These are phyloP conservation scores for Didymella pinodella DNA, from an alignment of 2,329 filamentous ascomycete species.

Conservation along the genomic window DNA sequence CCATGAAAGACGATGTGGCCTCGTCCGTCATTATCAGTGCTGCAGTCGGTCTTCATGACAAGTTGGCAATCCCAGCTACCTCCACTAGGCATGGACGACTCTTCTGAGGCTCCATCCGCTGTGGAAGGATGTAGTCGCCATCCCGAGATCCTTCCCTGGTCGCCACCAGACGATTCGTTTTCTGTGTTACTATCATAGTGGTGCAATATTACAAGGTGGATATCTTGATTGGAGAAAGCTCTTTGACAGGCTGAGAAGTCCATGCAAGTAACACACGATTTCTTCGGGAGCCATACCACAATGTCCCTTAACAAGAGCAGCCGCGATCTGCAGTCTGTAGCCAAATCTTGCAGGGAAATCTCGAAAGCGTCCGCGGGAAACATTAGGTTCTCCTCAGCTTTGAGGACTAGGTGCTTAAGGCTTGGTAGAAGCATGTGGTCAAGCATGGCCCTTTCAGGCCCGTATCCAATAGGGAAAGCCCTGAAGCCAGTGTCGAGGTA, in stretches of 20 bases:
- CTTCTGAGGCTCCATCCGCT: not conserved
- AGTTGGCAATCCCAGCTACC: not conserved
- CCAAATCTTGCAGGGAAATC: not conserved
- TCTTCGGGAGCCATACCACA: not conserved
- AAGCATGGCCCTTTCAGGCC: not conserved
- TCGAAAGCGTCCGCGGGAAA: not conserved
- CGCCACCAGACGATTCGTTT: not conserved
- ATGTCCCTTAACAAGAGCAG: not conserved
- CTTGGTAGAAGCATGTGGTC: not conserved
- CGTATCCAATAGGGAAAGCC: not conserved
- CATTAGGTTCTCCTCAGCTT: not conserved
- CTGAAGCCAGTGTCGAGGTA: not conserved
- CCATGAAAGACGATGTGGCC: not conserved
- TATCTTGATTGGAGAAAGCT: not conserved
- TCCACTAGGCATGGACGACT: not conserved
- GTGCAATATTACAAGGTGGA: not conserved
- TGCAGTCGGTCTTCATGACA: not conserved
- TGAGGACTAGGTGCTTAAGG: not conserved
- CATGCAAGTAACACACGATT: not conserved
- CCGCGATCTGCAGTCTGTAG: not conserved
- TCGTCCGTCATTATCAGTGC: not conserved
- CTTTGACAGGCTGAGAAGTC: not conserved
- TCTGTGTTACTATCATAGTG: not conserved
- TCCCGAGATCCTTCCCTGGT: not conserved
- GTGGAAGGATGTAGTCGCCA: not conserved